phyloP scores from a whole-genome alignment of 306 rosid genomes.

The Cucurbita ficifolia region DNA sequence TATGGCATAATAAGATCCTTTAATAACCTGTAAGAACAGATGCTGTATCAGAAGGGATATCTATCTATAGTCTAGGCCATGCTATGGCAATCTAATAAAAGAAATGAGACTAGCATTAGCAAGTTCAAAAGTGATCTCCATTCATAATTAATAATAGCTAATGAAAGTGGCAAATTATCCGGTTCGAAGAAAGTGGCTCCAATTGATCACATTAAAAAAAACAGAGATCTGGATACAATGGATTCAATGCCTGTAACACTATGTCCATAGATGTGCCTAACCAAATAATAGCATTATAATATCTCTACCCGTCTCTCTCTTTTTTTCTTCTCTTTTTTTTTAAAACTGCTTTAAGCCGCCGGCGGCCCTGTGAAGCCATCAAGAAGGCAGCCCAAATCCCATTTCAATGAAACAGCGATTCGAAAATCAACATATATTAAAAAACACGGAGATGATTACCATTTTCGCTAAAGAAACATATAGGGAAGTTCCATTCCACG shows the following conservation, averaged over 20 bases:
- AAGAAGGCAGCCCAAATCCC: background rate
- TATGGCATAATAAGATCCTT: conserved; percentile 17
- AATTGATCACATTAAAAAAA: background rate
- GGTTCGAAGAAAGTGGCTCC: background rate
- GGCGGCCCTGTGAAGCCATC: background rate
- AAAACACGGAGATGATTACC: background rate
- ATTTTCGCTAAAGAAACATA: background rate
- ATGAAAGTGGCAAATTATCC: background rate
- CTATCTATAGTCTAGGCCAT: background rate
- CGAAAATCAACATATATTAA: background rate
- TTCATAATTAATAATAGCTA: background rate
- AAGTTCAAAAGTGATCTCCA: background rate
- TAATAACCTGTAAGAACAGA: conserved; percentile 23
- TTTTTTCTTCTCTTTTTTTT: background rate
- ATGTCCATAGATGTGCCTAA: background rate
- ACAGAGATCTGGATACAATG: background rate
- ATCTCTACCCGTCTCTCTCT: background rate
- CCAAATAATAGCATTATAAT: background rate
- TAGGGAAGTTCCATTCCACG: background rate
- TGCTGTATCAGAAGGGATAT: background rate
- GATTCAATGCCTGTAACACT: background rate
- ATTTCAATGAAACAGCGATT: background rate
- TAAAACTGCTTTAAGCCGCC: background rate
- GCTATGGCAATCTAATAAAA: background rate
- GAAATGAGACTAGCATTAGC: background rate